Evolutionary conservation across 2,329 filamentous ascomycete species (phyloP).

Genomic region (Phaeosphaeriaceae sp.): DNA sequence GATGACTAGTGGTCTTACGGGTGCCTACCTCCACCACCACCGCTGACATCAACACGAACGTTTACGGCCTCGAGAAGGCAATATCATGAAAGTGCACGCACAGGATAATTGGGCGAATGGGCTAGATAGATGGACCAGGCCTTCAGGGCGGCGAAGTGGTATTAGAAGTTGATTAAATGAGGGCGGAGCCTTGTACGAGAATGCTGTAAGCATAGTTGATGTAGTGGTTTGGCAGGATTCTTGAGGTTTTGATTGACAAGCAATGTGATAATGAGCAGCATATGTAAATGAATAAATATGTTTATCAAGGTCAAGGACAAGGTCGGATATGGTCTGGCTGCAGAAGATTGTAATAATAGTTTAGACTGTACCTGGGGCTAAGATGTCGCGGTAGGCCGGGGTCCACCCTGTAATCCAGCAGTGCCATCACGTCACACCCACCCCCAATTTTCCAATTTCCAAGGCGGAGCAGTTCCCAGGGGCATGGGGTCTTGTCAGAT

Average conservation of each 20-base stretch:
- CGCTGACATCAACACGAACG: slow-evolving; percentile 3
- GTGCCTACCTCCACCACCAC: slow-evolving; percentile 5
- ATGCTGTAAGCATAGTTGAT: slow-evolving; percentile 28
- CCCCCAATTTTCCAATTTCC: slow-evolving; percentile 21
- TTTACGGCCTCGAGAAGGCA: slow-evolving; percentile 8
- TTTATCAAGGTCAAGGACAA: slow-evolving; percentile 7
- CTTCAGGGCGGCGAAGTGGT: slow-evolving; percentile 7
- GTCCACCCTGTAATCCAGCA: no score
- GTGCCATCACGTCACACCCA: slow-evolving; percentile 18
- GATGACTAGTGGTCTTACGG: slow-evolving; percentile 62
- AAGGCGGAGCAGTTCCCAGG: slow-evolving; percentile 31
- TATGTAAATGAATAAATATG: no score
- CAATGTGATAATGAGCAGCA: slow-evolving; percentile 36
- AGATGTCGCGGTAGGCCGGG: slow-evolving; percentile 2
- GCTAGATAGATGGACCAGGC: slow-evolving; percentile 1
- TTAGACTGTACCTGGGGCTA: slow-evolving; percentile 29
- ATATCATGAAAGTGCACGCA: slow-evolving; percentile 4
- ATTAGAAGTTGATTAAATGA: slow-evolving; percentile 1
- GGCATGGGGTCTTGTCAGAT: slow-evolving; percentile 33
- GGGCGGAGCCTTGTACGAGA: slow-evolving; percentile 9
- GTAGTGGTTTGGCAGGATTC: slow-evolving; percentile 20
- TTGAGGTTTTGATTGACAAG: slow-evolving; percentile 24
- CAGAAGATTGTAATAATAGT: slow-evolving; percentile 5
- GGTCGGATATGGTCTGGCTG: no score
- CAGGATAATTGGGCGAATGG: not conserved